A percentile compares a stretch with the other conserved stretches of the same genome.
phyloP scores from a whole-genome alignment of 352 stramenopile species.

The Phytophthora nicotianae region DNA sequence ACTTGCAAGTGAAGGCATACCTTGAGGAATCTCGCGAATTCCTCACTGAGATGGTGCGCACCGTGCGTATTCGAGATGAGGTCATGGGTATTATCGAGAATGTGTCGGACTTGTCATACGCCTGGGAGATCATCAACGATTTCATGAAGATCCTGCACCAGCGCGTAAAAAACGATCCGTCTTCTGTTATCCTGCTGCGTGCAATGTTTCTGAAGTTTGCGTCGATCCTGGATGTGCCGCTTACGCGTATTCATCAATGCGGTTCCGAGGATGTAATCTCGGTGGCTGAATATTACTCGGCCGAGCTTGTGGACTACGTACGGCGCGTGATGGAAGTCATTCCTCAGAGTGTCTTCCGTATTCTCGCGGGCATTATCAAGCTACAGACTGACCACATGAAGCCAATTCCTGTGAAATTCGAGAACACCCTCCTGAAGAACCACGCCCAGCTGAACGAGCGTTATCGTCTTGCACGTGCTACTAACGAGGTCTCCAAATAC shows the following conservation, averaged over 20 bases:
- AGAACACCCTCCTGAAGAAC: slow-evolving; percentile 92
- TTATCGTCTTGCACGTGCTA: slow-evolving; percentile 92
- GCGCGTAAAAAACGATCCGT: slow-evolving; percentile 92
- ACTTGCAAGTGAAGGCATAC: slow-evolving; percentile 95
- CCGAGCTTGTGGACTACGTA: slow-evolving; percentile 94
- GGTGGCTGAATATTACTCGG: slow-evolving; percentile 95
- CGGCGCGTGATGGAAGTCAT: slow-evolving; percentile 95
- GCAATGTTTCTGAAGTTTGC: slow-evolving; percentile 96
- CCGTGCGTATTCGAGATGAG: slow-evolving; percentile 92
- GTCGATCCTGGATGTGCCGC: slow-evolving; percentile 93
- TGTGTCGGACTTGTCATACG: slow-evolving; percentile 95
- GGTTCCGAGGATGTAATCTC: slow-evolving; percentile 92
- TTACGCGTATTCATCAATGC: slow-evolving; percentile 93
- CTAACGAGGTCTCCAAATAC: slow-evolving; percentile 96
- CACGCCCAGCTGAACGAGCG: slow-evolving; percentile 92
- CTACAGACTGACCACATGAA: slow-evolving; percentile 93
- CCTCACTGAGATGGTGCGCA: slow-evolving; percentile 95
- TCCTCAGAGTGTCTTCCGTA: slow-evolving; percentile 94
- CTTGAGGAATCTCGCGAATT: slow-evolving; percentile 92
- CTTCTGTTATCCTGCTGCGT: slow-evolving; percentile 91
- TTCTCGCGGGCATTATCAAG: slow-evolving; percentile 93
- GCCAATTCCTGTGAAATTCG: slow-evolving; percentile 91
- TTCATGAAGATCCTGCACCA: slow-evolving; percentile 95
- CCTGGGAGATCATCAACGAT: slow-evolving; percentile 94
- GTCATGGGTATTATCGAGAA: slow-evolving; percentile 93